phyloP scores from a whole-genome alignment of 768 basidiomycete species.

The Auricularia cornea region DNA sequence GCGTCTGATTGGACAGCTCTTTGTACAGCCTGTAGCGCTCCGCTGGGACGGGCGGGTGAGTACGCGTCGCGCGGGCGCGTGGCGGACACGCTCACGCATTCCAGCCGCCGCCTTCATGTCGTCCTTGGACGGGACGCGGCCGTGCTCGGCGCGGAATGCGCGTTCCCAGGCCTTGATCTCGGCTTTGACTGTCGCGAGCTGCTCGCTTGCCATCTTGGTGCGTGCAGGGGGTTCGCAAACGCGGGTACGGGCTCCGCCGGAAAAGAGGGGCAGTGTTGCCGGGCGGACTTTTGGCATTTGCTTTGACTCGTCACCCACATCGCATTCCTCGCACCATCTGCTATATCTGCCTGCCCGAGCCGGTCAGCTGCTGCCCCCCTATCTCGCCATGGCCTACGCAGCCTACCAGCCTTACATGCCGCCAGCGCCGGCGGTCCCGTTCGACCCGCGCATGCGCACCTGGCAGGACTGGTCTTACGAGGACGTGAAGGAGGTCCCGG shows the following conservation, averaged over 20 bases:
- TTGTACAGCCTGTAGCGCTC: slow-evolving; percentile 9
- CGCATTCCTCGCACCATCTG: neutral
- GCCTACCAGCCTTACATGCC: neutral
- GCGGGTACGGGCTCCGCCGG: neutral
- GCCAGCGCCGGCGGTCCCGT: neutral
- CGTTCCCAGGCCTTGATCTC: slow-evolving; percentile 10
- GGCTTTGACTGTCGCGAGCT: neutral
- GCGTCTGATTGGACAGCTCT: slow-evolving; percentile 2
- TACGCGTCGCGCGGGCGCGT: neutral
- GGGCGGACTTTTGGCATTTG: neutral
- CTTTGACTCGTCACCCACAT: neutral
- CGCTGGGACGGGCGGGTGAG: neutral
- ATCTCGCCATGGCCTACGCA: neutral
- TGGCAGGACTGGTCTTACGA: neutral
- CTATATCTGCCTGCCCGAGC: neutral
- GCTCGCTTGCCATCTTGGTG: slow-evolving; percentile 1
- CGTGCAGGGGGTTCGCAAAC: neutral
- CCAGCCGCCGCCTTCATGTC: slow-evolving; percentile 7
- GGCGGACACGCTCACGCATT: slow-evolving; percentile 3
- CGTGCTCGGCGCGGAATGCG: slow-evolving; percentile 3
- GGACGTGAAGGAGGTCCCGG: neutral
- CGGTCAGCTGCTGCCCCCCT: neutral
- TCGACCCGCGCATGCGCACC: neutral
- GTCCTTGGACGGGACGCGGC: slow-evolving; percentile 6
- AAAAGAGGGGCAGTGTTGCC: neutral